Percentiles rank a stretch among this genome's conserved stretches.
Conservation (phyloP, 352 stramenopile species). For the Pythium vanterpoolii region DNA sequence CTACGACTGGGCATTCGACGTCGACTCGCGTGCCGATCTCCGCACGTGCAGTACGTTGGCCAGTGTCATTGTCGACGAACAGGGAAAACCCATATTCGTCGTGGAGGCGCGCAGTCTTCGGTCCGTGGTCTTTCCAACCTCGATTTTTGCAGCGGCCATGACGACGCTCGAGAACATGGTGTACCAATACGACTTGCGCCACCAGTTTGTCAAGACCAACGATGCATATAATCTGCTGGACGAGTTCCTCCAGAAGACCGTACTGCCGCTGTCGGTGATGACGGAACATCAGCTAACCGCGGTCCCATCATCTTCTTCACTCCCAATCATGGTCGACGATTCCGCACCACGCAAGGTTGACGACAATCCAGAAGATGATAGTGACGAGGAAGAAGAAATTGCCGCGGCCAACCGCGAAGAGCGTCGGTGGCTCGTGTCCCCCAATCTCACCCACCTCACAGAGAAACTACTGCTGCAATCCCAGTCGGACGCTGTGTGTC, state of each 20-base stretch:
- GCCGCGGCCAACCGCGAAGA: constrained; percentile 23
- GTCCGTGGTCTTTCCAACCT: constrained; percentile 42
- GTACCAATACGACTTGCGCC: constrained; percentile 57
- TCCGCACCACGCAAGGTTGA: background rate
- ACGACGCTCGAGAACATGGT: constrained; percentile 66
- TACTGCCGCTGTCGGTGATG: constrained; percentile 28
- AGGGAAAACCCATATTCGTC: constrained; percentile 48
- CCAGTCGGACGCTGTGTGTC: constrained; percentile 36
- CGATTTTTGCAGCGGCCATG: constrained; percentile 48
- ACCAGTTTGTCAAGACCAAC: constrained; percentile 30
- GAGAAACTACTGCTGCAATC: constrained; percentile 25
- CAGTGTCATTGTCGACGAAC: constrained; percentile 45
- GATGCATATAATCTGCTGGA: constrained; percentile 34
- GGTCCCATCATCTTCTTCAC: constrained; percentile 11
- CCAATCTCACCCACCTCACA: constrained; percentile 32
- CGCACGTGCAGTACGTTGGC: constrained; percentile 30
- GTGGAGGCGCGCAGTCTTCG: constrained; percentile 50
- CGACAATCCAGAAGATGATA: constrained; percentile 14
- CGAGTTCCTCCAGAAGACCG: constrained; percentile 33
- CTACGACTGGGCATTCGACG: constrained; percentile 39
- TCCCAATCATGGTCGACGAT: background rate
- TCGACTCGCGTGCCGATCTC: constrained; percentile 33
- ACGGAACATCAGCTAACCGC: constrained; percentile 24
- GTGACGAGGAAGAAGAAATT: constrained; percentile 21
- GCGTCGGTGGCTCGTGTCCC: constrained; percentile 29